A percentile compares a stretch with the other conserved stretches of the same genome.
phyloP scores from a whole-genome alignment of 768 basidiomycete genomes.

The Phanerochaete sordida region DNA sequence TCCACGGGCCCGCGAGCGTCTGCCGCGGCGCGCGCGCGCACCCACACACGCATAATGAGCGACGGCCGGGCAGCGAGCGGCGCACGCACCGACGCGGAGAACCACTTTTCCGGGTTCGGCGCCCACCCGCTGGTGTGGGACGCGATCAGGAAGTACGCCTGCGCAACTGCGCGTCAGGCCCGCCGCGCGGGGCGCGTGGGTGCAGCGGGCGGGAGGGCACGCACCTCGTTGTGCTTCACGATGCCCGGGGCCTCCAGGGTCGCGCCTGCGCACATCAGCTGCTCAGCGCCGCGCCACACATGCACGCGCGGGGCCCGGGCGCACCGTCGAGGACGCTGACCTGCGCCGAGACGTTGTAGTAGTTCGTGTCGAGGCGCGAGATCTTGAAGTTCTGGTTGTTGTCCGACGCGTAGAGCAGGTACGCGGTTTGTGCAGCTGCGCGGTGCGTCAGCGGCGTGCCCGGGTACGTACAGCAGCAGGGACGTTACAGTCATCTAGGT shows the following conservation, averaged over 20 bases:
- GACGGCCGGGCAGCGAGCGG: too few species aligned
- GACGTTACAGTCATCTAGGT: slow-evolving; percentile 11
- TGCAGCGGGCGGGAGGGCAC: neutral
- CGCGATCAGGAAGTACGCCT: slow-evolving; percentile 57
- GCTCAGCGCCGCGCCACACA: neutral
- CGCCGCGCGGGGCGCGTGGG: neutral
- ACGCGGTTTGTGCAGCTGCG: slow-evolving; percentile 42
- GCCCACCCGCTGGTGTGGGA: slow-evolving; percentile 56
- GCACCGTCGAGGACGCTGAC: slow-evolving; percentile 42
- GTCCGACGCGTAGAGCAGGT: slow-evolving; percentile 63
- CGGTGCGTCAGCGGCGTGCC: neutral
- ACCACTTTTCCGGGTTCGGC: slow-evolving; percentile 60
- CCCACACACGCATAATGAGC: too few species aligned
- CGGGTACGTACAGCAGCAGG: neutral
- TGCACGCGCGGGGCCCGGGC: slow-evolving; percentile 10
- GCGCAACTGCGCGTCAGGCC: neutral
- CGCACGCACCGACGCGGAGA: slow-evolving; percentile 44
- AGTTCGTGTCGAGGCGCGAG: slow-evolving; percentile 50
- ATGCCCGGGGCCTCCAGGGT: slow-evolving; percentile 63
- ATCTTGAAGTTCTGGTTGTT: slow-evolving; percentile 73
- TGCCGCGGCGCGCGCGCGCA: slow-evolving; percentile 16
- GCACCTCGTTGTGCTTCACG: slow-evolving; percentile 51
- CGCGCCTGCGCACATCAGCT: slow-evolving; percentile 32
- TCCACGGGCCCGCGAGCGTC: slow-evolving; percentile 55
- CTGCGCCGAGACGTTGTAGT: slow-evolving; percentile 50